Base-by-base conservation (phyloP, 2,329 filamentous ascomycete genomes). In the Epichloe glyceriae region DNA sequence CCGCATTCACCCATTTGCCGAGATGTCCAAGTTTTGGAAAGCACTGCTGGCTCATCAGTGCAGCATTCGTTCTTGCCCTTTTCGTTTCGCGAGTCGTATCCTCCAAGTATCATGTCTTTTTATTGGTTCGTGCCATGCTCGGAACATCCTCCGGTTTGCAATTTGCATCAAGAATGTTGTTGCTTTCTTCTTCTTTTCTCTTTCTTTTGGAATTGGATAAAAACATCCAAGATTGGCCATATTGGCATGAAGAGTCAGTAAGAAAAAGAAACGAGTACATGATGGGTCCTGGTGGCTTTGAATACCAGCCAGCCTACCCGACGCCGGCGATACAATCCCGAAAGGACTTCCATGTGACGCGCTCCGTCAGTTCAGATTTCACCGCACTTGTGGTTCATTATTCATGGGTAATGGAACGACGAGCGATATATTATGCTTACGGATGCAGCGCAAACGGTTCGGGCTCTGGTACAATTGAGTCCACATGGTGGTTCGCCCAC, bases 391-490 rank as follows among this genome's bases (percentile, higher is more conserved):
- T 12, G 49, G 22, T 20, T 35, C 20, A 43, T 38, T 7, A 19
- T 20, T 30, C 45, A 42, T 43, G 30, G 44, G 15, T 22, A 47
- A 45, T 51, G 50, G 50, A 47, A 51, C 50, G 39, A 22, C n/a
- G 17, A 33, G n/a, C 20, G 19, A 33, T 26, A 34, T 17, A 37
- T 22, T 7, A 22, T 50, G 37, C 35, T 39, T 47, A 33, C 48
- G 2, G 6, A 30, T 47, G 49, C 44, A 44, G 50, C 46, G 15
- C 50, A 47, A 35, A 30, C 19, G 15, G 22, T n/a, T 38, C n/a
- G 39, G 45, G 45, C 43, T 11, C 30, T 11, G 30, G 50, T 47
- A 43, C 40, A 44, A 48, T 39, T 46, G 11, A 26, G n/a, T 26
- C 34, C 50, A 42, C 33, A 39, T 47, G 50, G 30, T 43, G 20